phyloP scores from a whole-genome alignment of 129 eudicot species.

The Scalesia atractyloides region DNA sequence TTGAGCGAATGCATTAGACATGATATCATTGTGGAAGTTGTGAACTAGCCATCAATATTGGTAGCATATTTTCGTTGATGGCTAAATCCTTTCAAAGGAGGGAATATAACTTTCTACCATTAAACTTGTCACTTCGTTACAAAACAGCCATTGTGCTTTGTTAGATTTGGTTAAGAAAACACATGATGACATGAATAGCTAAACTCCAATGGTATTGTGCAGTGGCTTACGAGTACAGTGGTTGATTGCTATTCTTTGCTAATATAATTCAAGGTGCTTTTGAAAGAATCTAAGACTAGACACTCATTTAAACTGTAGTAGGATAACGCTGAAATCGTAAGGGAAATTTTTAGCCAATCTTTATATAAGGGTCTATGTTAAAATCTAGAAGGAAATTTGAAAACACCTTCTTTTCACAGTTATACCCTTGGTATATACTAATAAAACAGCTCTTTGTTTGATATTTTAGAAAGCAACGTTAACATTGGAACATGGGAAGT shows the following conservation, averaged over 20 bases:
- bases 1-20: background rate
- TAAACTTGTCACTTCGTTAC: background rate
- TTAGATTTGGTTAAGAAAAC: background rate
- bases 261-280: background rate
- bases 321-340: background rate
- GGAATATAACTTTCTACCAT: background rate
- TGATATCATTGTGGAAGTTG: background rate
- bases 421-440: background rate
- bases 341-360: background rate
- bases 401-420: background rate
- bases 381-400: background rate
- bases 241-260: background rate
- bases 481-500: background rate
- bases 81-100: background rate
- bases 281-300: background rate
- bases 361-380: background rate
- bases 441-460: background rate
- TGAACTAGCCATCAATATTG: background rate
- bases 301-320: background rate
- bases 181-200: background rate
- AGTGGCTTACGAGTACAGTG: background rate
- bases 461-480: background rate
- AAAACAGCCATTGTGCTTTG: background rate
- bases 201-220: background rate
- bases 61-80: background rate